Percentiles rank a stretch among this genome's conserved stretches.
These are phyloP conservation scores for Beauveria scarabaeidicola DNA, from an alignment of 2,329 filamentous ascomycete species.

Conservation along the genomic window DNA sequence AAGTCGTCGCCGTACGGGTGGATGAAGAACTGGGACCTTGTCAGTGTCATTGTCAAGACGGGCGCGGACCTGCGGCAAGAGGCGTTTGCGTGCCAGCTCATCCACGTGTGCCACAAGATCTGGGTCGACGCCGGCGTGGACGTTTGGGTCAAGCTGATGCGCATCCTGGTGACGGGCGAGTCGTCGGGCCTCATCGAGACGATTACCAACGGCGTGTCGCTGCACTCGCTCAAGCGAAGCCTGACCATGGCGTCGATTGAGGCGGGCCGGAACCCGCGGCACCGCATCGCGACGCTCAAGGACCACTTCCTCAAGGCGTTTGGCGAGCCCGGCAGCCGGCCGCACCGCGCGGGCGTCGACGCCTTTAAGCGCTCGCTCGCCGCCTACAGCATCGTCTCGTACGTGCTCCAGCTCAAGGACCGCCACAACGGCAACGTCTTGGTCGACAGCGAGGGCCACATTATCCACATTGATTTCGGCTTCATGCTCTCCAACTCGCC, in stretches of 20 bases:
- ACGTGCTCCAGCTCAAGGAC: slow-evolving; percentile 77
- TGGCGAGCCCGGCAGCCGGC: slow-evolving; percentile 58
- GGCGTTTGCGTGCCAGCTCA: slow-evolving; percentile 79
- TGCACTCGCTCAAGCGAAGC: slow-evolving; percentile 76
- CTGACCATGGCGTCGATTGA: slow-evolving; percentile 69
- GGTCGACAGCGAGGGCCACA: slow-evolving; percentile 77
- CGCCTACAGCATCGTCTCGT: slow-evolving; percentile 78
- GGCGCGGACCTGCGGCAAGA: slow-evolving; percentile 76
- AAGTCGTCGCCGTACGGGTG: slow-evolving; percentile 78
- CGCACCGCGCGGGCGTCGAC: slow-evolving; percentile 63
- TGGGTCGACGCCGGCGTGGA: slow-evolving; percentile 66
- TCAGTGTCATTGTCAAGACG: slow-evolving; percentile 83
- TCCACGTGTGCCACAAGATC: slow-evolving; percentile 71
- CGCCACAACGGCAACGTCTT: slow-evolving; percentile 81
- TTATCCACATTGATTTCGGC: slow-evolving; percentile 82
- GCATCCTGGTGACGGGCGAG: slow-evolving; percentile 77
- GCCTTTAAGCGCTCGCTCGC: slow-evolving; percentile 76
- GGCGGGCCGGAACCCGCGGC: slow-evolving; percentile 61
- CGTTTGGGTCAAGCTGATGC: slow-evolving; percentile 87
- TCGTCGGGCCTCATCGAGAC: slow-evolving; percentile 80
- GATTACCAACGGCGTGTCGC: slow-evolving; percentile 80
- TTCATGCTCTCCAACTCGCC: slow-evolving; percentile 87
- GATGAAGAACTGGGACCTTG: slow-evolving; percentile 84
- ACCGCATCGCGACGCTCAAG: slow-evolving; percentile 69
- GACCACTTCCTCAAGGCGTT: slow-evolving; percentile 80